Evolutionary conservation across 192 early-diverging fungal genomes (phyloP).

Genomic region (Umbelopsis sp.): DNA sequence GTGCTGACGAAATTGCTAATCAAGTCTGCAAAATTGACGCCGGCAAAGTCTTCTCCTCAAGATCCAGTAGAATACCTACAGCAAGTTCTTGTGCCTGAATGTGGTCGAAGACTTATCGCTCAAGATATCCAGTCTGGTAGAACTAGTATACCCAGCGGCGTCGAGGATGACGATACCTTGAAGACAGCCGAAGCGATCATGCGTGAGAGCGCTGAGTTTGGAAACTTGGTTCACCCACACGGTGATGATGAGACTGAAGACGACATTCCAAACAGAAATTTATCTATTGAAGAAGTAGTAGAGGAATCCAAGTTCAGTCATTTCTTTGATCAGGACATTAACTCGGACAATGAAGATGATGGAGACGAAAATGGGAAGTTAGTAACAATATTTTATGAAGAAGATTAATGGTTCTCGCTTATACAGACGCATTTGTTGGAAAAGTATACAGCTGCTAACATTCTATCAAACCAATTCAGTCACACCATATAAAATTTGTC

Average conservation of each 20-base stretch:
- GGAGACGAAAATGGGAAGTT: background rate
- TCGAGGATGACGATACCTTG: conserved; percentile 8
- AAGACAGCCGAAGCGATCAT: conserved; percentile 39
- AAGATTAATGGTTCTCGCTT: background rate
- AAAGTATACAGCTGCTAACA: too few species aligned
- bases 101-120: conserved; percentile 44
- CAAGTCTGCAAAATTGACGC: conserved; percentile 33
- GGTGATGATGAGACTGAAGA: background rate
- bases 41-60: conserved; percentile 41
- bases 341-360: conserved; percentile 15
- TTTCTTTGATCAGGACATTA: background rate
- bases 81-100: conserved; percentile 56
- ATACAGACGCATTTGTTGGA: background rate
- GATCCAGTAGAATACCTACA: conserved; percentile 51
- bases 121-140: conserved; percentile 34
- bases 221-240: conserved; percentile 32
- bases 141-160: background rate
- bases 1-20: conserved; percentile 37
- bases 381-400: background rate
- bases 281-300: background rate
- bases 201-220: conserved; percentile 46
- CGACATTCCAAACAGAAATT: background rate
- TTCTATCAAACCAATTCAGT: too few species aligned
- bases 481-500: too few species aligned
- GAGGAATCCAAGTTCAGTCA: conserved; percentile 5